phyloP scores from a whole-genome alignment of 2,329 filamentous ascomycete species.

The Colletotrichum musae region DNA sequence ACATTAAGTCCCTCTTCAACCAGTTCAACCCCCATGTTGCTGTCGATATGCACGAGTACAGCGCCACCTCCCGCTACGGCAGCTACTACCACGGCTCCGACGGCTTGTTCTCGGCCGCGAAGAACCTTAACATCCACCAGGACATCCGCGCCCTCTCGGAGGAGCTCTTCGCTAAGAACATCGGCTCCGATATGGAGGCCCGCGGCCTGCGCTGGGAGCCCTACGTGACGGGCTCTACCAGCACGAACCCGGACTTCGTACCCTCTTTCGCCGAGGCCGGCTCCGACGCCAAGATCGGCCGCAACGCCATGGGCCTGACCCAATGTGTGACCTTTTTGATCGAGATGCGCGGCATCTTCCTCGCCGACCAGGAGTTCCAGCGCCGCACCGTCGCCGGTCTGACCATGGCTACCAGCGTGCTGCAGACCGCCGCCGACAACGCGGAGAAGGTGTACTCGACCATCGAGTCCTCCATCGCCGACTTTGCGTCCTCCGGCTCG shows the following conservation, averaged over 20 bases:
- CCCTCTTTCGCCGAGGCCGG: slow-evolving; percentile 41
- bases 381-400: slow-evolving; percentile 48
- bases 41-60: slow-evolving; percentile 52
- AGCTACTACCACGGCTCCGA: slow-evolving; percentile 45
- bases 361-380: slow-evolving; percentile 51
- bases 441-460: slow-evolving; percentile 47
- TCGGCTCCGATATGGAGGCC: slow-evolving; percentile 49
- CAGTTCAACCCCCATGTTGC: slow-evolving; percentile 49
- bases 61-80: slow-evolving; percentile 40
- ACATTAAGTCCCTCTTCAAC: slow-evolving; percentile 49
- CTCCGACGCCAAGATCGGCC: slow-evolving; percentile 48
- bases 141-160: slow-evolving; percentile 49
- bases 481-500: slow-evolving; percentile 47
- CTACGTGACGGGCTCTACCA: slow-evolving; percentile 46
- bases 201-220: slow-evolving; percentile 49
- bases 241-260: slow-evolving; percentile 45
- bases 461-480: slow-evolving; percentile 46
- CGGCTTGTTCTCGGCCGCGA: slow-evolving; percentile 51
- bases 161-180: slow-evolving; percentile 48
- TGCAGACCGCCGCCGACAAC: slow-evolving; percentile 51
- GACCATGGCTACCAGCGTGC: slow-evolving; percentile 46
- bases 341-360: slow-evolving; percentile 50
- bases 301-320: slow-evolving; percentile 48
- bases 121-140: slow-evolving; percentile 52
- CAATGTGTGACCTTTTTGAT: slow-evolving; percentile 50